A percentile compares a stretch with the other conserved stretches of the same genome.
Conservation (phyloP, 1,139 yeast genomes). For the Lodderomyces orthopsilosis region DNA sequence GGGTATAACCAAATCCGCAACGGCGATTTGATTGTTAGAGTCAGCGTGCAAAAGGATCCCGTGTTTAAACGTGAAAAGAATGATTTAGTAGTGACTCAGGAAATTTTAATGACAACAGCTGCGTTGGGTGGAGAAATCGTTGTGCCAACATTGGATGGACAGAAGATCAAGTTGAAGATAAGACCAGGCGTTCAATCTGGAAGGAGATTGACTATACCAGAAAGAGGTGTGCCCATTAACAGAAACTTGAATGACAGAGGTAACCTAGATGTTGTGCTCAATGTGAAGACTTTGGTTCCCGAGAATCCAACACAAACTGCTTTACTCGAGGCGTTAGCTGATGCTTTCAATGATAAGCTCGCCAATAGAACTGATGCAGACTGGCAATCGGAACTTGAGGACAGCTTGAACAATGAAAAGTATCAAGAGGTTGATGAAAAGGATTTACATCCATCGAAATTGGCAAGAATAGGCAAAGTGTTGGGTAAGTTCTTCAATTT, state of each 20-base stretch:
- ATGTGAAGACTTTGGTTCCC: conserved; percentile 71
- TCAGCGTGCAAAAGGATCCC: conserved; percentile 73
- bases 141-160: conserved; percentile 84
- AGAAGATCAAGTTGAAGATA: conserved; percentile 71
- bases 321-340: conserved; percentile 92
- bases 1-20: conserved; percentile 61
- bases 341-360: conserved; percentile 72
- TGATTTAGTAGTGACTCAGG: conserved; percentile 61
- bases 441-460: conserved; percentile 54
- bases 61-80: conserved; percentile 64
- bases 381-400: conserved; percentile 46
- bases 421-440: conserved; percentile 31
- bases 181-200: conserved; percentile 86
- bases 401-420: conserved; percentile 12
- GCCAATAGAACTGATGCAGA: conserved; percentile 72
- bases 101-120: conserved; percentile 91
- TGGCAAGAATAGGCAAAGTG: conserved; percentile 61
- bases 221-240: conserved; percentile 80
- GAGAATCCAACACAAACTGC: conserved; percentile 86
- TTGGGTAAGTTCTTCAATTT: conserved; percentile 62
- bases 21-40: conserved; percentile 85
- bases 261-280: conserved; percentile 72
- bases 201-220: conserved; percentile 71
- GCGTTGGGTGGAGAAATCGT: conserved; percentile 89
- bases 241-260: conserved; percentile 64